Conservation (phyloP, 192 early-diverging fungal species). For the Piromyces sp. region DNA sequence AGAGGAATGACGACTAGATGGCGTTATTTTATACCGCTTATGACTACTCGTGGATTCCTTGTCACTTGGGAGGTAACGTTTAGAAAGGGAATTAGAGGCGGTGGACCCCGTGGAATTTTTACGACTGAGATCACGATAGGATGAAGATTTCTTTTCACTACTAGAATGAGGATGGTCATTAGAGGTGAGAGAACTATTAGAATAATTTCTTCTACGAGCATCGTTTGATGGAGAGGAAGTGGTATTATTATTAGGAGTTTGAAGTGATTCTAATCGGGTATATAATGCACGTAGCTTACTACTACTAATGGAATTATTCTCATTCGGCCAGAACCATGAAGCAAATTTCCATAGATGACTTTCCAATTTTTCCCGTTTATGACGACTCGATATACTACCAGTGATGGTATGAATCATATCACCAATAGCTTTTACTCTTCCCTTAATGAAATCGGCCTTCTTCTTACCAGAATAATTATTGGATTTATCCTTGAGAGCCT, state of each 20-base stretch:
- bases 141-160: not conserved
- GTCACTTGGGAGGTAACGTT: not conserved
- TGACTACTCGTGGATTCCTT: not conserved
- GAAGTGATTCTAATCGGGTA: not conserved
- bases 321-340: slow-evolving; percentile 45
- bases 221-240: not conserved
- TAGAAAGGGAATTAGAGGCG: not conserved
- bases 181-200: not conserved
- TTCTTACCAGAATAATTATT: slow-evolving; percentile 6
- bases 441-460: slow-evolving; percentile 22
- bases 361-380: slow-evolving; percentile 15
- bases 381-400: not conserved
- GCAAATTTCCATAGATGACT: slow-evolving; percentile 53
- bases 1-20: not conserved
- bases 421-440: slow-evolving; percentile 34
- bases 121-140: not conserved
- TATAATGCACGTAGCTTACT: not conserved
- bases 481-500: slow-evolving; percentile 27
- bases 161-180: not conserved
- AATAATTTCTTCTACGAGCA: not conserved
- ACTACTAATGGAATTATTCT: slow-evolving; percentile 3
- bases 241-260: not conserved
- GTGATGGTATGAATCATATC: slow-evolving; percentile 21
- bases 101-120: not conserved
- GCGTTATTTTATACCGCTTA: not conserved